phyloP scores from a whole-genome alignment of 2,329 filamentous ascomycete genomes.

The Colletotrichum lupini region DNA sequence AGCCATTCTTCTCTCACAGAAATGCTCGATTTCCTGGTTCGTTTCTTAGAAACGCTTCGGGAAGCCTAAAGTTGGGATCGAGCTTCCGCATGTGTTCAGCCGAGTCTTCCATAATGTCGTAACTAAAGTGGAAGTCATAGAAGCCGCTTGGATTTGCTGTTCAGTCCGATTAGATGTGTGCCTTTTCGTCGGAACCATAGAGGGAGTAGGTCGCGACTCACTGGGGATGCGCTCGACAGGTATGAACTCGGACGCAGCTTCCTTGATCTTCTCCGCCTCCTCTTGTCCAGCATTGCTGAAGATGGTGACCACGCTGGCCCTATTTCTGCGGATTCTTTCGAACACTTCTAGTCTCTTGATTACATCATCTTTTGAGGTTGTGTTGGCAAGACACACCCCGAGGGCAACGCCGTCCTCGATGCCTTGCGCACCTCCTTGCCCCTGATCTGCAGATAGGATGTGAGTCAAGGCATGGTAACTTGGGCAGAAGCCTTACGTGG shows the following conservation, averaged over 20 bases:
- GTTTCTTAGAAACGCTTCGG: neutral
- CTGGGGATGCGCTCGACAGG: slow-evolving; percentile 45
- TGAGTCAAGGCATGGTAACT: neutral
- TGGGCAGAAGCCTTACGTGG: slow-evolving; percentile 42
- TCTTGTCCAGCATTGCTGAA: slow-evolving; percentile 52
- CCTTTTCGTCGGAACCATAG: neutral
- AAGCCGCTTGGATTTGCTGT: slow-evolving; percentile 32
- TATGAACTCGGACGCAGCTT: slow-evolving; percentile 39
- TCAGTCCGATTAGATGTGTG: neutral
- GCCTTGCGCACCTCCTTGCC: slow-evolving; percentile 49
- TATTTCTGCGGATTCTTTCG: slow-evolving; percentile 40
- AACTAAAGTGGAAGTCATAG: slow-evolving; percentile 27
- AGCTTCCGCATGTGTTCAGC: neutral
- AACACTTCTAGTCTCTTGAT: slow-evolving; percentile 41
- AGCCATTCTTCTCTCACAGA: neutral
- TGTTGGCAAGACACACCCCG: slow-evolving; percentile 42
- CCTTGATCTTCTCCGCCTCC: slow-evolving; percentile 42
- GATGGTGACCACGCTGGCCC: slow-evolving; percentile 50
- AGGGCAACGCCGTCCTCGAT: slow-evolving; percentile 50
- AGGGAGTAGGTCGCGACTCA: slow-evolving; percentile 29
- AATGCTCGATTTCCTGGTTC: neutral
- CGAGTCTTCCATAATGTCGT: slow-evolving; percentile 23
- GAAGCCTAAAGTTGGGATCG: neutral
- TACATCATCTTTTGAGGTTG: slow-evolving; percentile 36
- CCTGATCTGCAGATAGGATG: slow-evolving; percentile 45